phyloP scores from a whole-genome alignment of 2,329 filamentous ascomycete genomes.

The Harringtonia aguacate region DNA sequence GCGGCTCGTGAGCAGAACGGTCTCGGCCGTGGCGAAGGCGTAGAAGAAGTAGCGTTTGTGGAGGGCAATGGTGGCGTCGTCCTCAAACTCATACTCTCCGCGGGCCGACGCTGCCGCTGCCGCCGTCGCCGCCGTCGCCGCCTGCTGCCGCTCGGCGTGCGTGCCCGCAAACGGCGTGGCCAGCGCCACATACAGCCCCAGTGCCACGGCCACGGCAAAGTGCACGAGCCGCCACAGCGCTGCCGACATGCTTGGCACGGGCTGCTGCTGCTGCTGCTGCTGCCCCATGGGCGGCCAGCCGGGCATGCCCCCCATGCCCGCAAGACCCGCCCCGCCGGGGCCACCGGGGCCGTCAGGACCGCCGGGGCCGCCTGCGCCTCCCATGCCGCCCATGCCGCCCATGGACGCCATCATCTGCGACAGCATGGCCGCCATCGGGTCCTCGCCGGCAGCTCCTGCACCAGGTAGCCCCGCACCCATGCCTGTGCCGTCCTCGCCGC shows the following conservation, averaged over 20 bases:
- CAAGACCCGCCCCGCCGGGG: constrained; percentile 14
- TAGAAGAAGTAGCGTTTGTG: constrained; percentile 48
- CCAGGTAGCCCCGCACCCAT: background rate
- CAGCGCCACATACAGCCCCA: constrained; percentile 61
- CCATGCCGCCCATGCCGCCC: constrained; percentile 25
- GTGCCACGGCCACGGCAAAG: constrained; percentile 56
- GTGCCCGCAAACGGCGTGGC: constrained; percentile 60
- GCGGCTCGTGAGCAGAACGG: constrained; percentile 58
- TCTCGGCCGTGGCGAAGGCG: constrained; percentile 69
- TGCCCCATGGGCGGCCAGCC: constrained; percentile 10
- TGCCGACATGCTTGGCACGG: constrained; percentile 20
- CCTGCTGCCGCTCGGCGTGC: constrained; percentile 43
- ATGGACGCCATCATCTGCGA: constrained; percentile 57
- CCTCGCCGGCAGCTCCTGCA: constrained; percentile 29
- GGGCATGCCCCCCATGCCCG: constrained; percentile 23
- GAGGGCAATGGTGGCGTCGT: constrained; percentile 7
- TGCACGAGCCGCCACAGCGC: constrained; percentile 65
- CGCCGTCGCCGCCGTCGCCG: constrained; percentile 23
- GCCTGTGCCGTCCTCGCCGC: background rate
- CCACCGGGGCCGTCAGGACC: too few species aligned
- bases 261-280: constrained; percentile 22
- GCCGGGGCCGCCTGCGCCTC: constrained; percentile 17
- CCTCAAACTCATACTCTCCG: background rate
- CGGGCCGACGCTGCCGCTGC: too few species aligned
- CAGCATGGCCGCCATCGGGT: constrained; percentile 66